These are phyloP conservation scores for Glonium stellatum DNA, from an alignment of 495 filamentous ascomycete genomes.

Conservation along the genomic window DNA sequence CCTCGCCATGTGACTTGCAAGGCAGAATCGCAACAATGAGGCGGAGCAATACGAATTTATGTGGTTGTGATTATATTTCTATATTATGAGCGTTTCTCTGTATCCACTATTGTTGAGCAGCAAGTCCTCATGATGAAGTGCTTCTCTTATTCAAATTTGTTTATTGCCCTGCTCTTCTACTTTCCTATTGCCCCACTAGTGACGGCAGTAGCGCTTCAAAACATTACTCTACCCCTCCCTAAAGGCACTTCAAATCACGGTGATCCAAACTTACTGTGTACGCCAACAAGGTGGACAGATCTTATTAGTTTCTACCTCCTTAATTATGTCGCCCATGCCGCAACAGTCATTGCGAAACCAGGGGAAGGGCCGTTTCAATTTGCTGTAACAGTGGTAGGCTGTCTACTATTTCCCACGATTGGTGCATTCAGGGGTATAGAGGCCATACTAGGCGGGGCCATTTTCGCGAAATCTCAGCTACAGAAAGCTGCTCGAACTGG, in stretches of 20 bases:
- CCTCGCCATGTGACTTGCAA: too few species aligned
- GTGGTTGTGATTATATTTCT: not conserved
- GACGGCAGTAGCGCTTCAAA: constrained; percentile 11
- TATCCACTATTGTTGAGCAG: not conserved
- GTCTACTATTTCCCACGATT: constrained; percentile 12
- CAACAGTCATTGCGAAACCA: constrained; percentile 20
- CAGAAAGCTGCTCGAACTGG: constrained; percentile 17
- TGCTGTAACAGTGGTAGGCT: constrained; percentile 8
- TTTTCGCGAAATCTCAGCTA: constrained; percentile 9
- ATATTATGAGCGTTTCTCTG: not conserved
- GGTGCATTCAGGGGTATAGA: constrained; percentile 16
- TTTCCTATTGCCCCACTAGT: not conserved
- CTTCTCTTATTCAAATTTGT: not conserved
- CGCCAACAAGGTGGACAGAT: constrained; percentile 25
- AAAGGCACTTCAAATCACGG: constrained; percentile 12
- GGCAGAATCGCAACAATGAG: not conserved
- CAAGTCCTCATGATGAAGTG: not conserved
- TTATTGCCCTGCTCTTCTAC: not conserved
- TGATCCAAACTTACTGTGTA: constrained; percentile 15
- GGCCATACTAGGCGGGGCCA: constrained; percentile 13
- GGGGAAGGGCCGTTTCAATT: constrained; percentile 10
- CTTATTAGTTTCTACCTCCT: constrained; percentile 26
- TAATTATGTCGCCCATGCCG: constrained; percentile 33
- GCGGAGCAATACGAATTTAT: not conserved
- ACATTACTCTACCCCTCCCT: constrained; percentile 17